These are phyloP conservation scores for Teratosphaeria nubilosa DNA, from an alignment of 2,329 filamentous ascomycete genomes.

Conservation along the genomic window DNA sequence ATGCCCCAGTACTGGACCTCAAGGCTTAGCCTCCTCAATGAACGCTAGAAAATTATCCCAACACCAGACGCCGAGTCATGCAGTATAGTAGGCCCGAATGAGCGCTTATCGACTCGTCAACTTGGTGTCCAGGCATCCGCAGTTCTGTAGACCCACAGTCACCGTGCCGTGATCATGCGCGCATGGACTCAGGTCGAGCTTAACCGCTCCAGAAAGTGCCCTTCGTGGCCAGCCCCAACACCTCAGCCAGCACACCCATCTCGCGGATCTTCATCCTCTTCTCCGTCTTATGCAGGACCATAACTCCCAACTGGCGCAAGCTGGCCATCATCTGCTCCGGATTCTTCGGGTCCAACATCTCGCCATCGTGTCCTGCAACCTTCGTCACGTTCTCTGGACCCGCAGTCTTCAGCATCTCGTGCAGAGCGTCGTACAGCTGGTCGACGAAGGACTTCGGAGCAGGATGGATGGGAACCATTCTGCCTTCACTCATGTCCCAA, in stretches of 20 bases:
- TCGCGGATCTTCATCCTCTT: not conserved
- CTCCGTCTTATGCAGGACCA: slow-evolving; percentile 1
- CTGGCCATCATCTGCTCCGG: not conserved
- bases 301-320: slow-evolving; percentile 5
- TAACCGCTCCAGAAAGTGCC: slow-evolving; percentile 7
- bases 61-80: too few species aligned
- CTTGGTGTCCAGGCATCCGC: too few species aligned
- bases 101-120: too few species aligned
- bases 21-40: too few species aligned
- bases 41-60: too few species aligned
- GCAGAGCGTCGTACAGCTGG: not conserved
- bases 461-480: slow-evolving; percentile 3
- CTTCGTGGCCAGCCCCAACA: slow-evolving; percentile 6
- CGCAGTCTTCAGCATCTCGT: not conserved
- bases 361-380: not conserved
- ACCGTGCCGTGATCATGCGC: not conserved
- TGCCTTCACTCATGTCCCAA: not conserved
- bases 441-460: slow-evolving; percentile 5
- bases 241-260: slow-evolving; percentile 7
- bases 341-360: not conserved
- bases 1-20: too few species aligned
- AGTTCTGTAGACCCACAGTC: too few species aligned
- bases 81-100: too few species aligned
- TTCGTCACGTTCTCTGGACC: slow-evolving; percentile 1
- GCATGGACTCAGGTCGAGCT: not conserved